phyloP scores from a whole-genome alignment of 2,329 filamentous ascomycete species.

The Curvularia sp. region DNA sequence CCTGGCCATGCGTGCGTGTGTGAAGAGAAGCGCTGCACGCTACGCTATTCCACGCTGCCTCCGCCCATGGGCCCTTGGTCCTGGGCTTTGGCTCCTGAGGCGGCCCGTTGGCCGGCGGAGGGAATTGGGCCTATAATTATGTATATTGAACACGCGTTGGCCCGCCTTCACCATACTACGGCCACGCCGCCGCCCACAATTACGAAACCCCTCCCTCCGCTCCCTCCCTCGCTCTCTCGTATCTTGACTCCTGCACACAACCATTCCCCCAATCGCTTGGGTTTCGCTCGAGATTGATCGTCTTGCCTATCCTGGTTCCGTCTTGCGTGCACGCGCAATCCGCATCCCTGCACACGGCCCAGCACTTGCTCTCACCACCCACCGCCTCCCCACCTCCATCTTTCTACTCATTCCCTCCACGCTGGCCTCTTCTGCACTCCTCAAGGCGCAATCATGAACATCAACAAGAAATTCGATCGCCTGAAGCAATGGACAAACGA shows the following conservation, averaged over 20 bases:
- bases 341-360: constrained; percentile 27
- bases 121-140: not conserved
- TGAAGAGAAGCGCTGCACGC: not conserved
- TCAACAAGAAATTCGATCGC: constrained; percentile 89
- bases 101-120: not conserved
- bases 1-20: no score
- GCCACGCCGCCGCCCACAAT: not conserved
- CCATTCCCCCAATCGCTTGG: not conserved
- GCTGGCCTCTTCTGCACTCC: constrained; percentile 3
- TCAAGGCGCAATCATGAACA: constrained; percentile 57
- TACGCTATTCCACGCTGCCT: not conserved
- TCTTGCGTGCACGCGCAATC: constrained; percentile 20
- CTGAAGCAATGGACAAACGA: constrained; percentile 98
- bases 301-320: constrained; percentile 4
- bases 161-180: not conserved
- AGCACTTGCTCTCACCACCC: constrained; percentile 20
- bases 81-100: not conserved
- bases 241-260: constrained; percentile 1
- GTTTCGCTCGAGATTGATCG: constrained; percentile 12
- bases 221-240: not conserved
- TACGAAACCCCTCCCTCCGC: not conserved
- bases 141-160: not conserved
- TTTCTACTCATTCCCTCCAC: constrained; percentile 12
- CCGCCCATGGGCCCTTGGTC: not conserved
- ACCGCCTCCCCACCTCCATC: constrained; percentile 21